These are phyloP conservation scores for Eucalyptus pauciflora DNA, from an alignment of 345 rosid genomes.

Conservation along the genomic window DNA sequence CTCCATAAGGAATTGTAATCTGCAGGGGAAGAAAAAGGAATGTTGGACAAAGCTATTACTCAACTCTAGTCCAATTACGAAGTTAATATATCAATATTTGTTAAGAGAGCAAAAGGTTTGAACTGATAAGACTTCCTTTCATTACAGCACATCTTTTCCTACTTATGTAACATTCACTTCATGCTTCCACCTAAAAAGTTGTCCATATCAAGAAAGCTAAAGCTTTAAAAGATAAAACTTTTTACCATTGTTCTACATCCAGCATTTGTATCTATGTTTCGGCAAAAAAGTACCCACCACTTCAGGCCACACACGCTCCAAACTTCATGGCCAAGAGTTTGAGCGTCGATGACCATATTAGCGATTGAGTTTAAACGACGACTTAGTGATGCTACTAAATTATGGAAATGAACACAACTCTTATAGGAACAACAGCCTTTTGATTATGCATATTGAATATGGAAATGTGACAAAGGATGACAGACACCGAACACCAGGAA, in stretches of 20 bases:
- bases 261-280: not conserved
- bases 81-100: not conserved
- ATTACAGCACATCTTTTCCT: not conserved
- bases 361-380: not conserved
- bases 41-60: not conserved
- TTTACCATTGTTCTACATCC: not conserved
- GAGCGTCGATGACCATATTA: not conserved
- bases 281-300: not conserved
- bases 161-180: not conserved
- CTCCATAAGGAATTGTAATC: constrained; percentile 65
- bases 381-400: not conserved
- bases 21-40: constrained; percentile 5
- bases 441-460: not conserved
- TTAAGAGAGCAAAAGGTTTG: not conserved
- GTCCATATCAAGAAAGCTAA: not conserved
- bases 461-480: not conserved
- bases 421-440: not conserved
- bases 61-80: not conserved
- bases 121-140: not conserved
- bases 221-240: not conserved
- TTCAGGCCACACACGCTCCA: not conserved
- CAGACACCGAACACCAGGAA: not conserved
- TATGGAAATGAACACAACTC: not conserved
- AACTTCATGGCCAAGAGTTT: not conserved
- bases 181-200: not conserved